Conservation (phyloP, 2,329 filamentous ascomycete genomes). For the Neocatenulostroma microsporum region DNA sequence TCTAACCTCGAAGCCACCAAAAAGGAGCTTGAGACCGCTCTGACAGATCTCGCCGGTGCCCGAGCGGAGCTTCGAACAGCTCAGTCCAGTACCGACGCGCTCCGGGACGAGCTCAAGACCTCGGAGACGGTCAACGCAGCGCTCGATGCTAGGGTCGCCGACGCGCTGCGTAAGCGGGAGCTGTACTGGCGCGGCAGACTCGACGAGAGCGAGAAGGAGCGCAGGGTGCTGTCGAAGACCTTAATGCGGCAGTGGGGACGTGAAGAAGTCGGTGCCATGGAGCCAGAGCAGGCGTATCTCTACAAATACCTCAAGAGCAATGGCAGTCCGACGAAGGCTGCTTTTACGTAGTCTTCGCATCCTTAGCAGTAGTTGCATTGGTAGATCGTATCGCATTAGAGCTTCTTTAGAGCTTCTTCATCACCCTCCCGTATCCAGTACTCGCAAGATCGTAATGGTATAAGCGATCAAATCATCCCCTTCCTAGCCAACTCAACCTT, state of each 20-base stretch:
- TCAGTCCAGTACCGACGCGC: background rate
- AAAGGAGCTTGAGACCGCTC: background rate
- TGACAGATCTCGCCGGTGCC: background rate
- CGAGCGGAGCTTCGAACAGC: background rate
- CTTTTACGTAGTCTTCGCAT: too few relatives aligned
- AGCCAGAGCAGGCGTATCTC: slow-evolving; percentile 25
- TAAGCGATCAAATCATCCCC: slow-evolving; percentile 56
- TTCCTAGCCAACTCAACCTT: slow-evolving; percentile 77
- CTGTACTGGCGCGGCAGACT: slow-evolving; percentile 17
- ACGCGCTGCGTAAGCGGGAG: slow-evolving; percentile 18
- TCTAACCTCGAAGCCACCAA: slow-evolving; percentile 6
- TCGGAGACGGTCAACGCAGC: slow-evolving; percentile 17
- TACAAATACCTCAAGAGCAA: slow-evolving; percentile 31
- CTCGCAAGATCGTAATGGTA: too few relatives aligned
- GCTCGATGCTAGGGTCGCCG: slow-evolving; percentile 18
- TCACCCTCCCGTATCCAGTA: too few relatives aligned
- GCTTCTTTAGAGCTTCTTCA: too few relatives aligned
- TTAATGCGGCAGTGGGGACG: slow-evolving; percentile 80
- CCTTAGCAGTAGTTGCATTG: too few relatives aligned
- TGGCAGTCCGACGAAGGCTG: background rate
- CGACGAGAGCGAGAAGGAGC: slow-evolving; percentile 23
- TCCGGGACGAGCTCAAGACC: slow-evolving; percentile 2
- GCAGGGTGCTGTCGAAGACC: slow-evolving; percentile 35
- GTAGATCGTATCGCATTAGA: too few relatives aligned
- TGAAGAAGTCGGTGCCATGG: slow-evolving; percentile 28